A percentile compares a stretch with the other conserved stretches of the same genome.
phyloP scores from a whole-genome alignment of 75 land plant genomes.

The Chamaecyparis obtusa region DNA sequence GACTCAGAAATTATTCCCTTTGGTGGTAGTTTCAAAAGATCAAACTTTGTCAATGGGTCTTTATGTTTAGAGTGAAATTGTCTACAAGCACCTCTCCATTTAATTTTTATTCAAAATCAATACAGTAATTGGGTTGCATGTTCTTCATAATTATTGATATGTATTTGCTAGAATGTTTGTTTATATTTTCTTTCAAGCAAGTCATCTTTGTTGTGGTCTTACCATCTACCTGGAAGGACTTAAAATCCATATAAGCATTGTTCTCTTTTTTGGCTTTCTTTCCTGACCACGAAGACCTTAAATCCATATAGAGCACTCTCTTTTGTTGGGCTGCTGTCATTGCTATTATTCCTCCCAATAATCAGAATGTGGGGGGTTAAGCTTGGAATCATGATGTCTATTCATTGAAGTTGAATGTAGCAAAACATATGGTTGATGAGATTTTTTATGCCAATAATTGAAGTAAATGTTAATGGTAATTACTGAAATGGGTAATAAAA shows the following conservation, averaged over 20 bases:
- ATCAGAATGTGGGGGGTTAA: neutral
- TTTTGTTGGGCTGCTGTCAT: neutral
- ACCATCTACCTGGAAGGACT: neutral
- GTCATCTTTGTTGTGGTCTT: neutral
- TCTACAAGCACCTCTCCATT: no score
- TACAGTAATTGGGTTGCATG: no score
- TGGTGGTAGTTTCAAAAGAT: no score
- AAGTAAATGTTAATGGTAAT: no score
- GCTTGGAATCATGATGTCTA: neutral
- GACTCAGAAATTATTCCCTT: no score
- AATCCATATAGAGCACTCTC: neutral
- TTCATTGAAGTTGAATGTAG: neutral
- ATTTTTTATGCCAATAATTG: neutral
- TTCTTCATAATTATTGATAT: no score
- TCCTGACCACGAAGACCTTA: no score
- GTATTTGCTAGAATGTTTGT: neutral
- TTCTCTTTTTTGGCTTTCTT: no score
- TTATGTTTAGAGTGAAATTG: no score
- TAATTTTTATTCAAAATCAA: no score
- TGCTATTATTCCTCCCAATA: neutral
- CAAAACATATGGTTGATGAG: neutral
- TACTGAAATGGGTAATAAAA: neutral
- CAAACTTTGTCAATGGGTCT: no score
- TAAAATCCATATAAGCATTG: no score
- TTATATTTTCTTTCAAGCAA: neutral